Conservation (phyloP, 2,329 filamentous ascomycete genomes). For the Arthrocladium fulminans region DNA sequence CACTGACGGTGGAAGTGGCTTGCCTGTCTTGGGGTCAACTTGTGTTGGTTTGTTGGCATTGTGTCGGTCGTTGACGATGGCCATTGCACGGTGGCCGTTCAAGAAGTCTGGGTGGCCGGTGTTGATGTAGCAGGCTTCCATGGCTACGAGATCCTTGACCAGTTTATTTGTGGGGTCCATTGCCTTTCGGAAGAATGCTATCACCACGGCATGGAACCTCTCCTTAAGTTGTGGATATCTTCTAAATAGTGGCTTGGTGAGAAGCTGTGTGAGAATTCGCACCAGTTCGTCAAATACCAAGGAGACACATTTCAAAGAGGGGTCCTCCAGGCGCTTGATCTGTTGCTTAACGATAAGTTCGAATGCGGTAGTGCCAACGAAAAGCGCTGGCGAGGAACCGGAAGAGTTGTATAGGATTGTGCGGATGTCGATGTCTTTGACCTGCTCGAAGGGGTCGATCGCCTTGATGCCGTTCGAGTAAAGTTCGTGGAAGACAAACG, state of each 20-base stretch:
- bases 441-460: constrained; percentile 91
- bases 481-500: constrained; percentile 97
- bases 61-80: constrained; percentile 90
- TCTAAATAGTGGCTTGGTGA: constrained; percentile 81
- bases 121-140: constrained; percentile 98
- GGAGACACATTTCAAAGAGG: constrained; percentile 93
- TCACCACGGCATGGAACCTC: constrained; percentile 89
- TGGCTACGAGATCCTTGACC: constrained; percentile 80
- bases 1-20: constrained; percentile 63
- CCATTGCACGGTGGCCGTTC: constrained; percentile 95
- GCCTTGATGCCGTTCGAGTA: constrained; percentile 97
- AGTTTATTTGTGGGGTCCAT: constrained; percentile 99
- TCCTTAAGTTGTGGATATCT: constrained; percentile 93
- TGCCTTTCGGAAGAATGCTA: constrained; percentile 92
- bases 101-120: constrained; percentile 97
- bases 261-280: constrained; percentile 81
- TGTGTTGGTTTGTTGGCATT: constrained; percentile 75
- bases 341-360: constrained; percentile 98
- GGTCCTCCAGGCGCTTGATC: constrained; percentile 92
- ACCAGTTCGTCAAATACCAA: constrained; percentile 96
- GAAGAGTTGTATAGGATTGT: constrained; percentile 98
- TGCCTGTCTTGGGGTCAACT: constrained; percentile 97
- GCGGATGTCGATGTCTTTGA: constrained; percentile 95
- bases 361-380: constrained; percentile 96
- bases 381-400: constrained; percentile 91